Percentiles rank a stretch among this genome's conserved stretches.
Conservation (phyloP, 495 filamentous ascomycete genomes). For the Aspergillus avenaceus region DNA sequence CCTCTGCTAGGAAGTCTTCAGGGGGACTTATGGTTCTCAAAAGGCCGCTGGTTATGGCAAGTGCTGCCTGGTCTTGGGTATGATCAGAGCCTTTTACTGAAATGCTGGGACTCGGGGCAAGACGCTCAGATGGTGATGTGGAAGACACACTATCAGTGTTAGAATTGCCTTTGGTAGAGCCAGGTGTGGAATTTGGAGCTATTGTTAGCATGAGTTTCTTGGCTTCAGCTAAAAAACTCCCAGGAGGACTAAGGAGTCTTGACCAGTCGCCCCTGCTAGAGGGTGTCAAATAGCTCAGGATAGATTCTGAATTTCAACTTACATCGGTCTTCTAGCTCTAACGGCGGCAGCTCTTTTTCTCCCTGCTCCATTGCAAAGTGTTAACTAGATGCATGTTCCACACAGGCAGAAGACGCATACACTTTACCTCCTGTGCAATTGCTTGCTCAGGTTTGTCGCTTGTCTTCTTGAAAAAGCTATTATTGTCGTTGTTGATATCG, state of each 20-base stretch:
- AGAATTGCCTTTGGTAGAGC: neutral
- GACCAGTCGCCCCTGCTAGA: conserved; percentile 6
- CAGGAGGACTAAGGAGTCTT: conserved; percentile 12
- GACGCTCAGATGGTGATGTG: neutral
- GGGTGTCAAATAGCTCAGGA: conserved; percentile 8
- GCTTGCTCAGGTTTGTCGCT: neutral
- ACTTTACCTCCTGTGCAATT: no score
- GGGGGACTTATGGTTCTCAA: no score
- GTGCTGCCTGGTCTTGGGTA: neutral
- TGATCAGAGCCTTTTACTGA: neutral
- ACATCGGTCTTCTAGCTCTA: conserved; percentile 17
- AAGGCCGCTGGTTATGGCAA: no score
- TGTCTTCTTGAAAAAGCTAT: neutral
- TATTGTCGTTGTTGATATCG: conserved; percentile 19
- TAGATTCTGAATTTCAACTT: conserved; percentile 8
- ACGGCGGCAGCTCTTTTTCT: neutral
- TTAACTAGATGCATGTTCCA: no score
- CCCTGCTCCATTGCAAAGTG: conserved; percentile 2
- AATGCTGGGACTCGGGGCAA: neutral
- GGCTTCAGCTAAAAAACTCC: conserved; percentile 16
- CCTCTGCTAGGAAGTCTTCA: no score
- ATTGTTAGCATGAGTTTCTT: conserved; percentile 3
- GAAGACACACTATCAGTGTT: conserved; percentile 4
- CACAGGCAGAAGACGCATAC: no score
- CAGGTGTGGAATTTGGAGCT: neutral